Evolutionary conservation across 257 asterid genomes (phyloP), one percentile per base, ranked within the genome.

Genomic region (Solanum gandarillasii): DNA sequence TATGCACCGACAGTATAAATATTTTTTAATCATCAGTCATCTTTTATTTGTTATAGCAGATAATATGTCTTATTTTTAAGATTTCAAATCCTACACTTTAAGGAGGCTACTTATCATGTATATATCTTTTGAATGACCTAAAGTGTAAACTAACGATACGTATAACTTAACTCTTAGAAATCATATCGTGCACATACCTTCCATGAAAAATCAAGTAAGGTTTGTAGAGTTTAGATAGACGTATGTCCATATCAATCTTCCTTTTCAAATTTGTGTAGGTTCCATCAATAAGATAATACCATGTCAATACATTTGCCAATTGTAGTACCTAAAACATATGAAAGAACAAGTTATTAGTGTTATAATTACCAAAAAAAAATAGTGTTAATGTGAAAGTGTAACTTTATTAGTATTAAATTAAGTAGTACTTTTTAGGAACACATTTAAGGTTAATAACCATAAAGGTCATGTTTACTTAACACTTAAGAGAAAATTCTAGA

Each of bases 171-270:
- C 58, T 13, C 60, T 48, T 48, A 48, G 60, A 48, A 48, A 48
- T 48, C 2, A 48, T 48, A 14, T 3, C 10, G 27, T 58, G 12
- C 27, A 89, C 94, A 23, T 94, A 92, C 98, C 92, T 91, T 83
- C 91, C 96, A 43, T 93, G 81, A 16, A 90, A 94, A 87, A 95
- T 90, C 87, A 91, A 29, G 73, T 94, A 95, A 9, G 94, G 94
- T 41, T 82, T 78, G 90, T 95, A 95, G 10, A 93, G 90, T n/a
- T 92, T 92, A 1, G 91, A 89, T 20, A 93, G 72, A 72, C 93
- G 92, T 25, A 87, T 23, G 16, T 89, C 85, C 7, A 16, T 83
- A 60, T 88, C 87, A 85, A 95, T 72, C 65, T 87, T 92, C 81
- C 91, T 90, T 20, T 85, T 91, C 18, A 91, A 83, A 4, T 86